Base-by-base conservation (phyloP, 805 yeast genomes). In the Suhomyces kilbournensis region DNA sequence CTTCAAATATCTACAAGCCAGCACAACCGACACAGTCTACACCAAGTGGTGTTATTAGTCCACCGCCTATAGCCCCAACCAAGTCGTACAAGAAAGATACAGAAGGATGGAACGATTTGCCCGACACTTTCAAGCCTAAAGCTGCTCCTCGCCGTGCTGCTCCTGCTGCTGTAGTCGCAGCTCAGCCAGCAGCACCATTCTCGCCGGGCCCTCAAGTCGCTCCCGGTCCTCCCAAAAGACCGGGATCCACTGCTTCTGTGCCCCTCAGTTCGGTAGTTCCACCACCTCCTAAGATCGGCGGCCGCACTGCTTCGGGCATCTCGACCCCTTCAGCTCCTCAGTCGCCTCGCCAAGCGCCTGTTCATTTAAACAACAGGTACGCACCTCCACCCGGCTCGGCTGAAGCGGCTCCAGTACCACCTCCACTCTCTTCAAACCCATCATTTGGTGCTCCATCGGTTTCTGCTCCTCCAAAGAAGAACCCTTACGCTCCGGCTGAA, bases 31-130 rank as follows among this genome's bases (percentile, higher is more conserved):
- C 44, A 9, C 50, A 60, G 15, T 28, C 49, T 25, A 34, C 44
- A 6, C 34, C 44, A 7, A 50, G 52, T 1, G 46, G 50, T 14
- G 43, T 48, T 5, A 60, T 64, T 12, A 61, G 67, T 28, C 63
- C 67, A 7, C 57, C 57, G 19, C 68, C 70, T 8, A 60, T 68
- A 4, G 58, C 60, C 12, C 62, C 68, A 39, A 53, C 68, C 4
- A 45, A 68, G 64, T 23, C 59, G 57, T 59, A 58, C 53, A 78
- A 76, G 52, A 69, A 67, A 50, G 81, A 81, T 43, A 80, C 80
- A 38, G 88, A 84, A 38, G 90, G 89, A 3, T 85, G 90, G 90
- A 85, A 84, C 60, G 89, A 84, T 62, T 69, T 85, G 54, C 90
- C 90, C 47, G 76, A 80, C 9, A 69, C 76, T 8, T 78, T 78